phyloP scores from a whole-genome alignment of 805 yeast species.

The Starmerella gropengiesseri region DNA sequence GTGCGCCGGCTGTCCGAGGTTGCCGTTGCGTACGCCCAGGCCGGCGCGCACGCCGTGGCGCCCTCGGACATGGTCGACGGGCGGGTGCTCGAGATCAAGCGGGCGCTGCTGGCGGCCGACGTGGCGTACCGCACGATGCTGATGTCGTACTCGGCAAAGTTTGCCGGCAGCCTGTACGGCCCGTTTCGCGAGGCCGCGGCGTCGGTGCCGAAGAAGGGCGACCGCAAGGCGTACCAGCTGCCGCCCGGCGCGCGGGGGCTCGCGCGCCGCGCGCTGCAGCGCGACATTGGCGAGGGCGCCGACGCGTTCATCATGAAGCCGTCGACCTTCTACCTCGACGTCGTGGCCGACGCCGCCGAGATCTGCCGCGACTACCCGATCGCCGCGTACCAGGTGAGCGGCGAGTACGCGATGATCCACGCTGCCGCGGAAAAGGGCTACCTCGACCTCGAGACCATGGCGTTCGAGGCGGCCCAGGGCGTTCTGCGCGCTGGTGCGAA shows the following conservation, averaged over 20 bases:
- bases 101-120: slow-evolving; percentile 66
- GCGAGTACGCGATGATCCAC: slow-evolving; percentile 95
- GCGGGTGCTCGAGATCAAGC: slow-evolving; percentile 75
- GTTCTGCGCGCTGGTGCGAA: slow-evolving; percentile 93
- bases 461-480: slow-evolving; percentile 81
- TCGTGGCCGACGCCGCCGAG: slow-evolving; percentile 77
- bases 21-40: slow-evolving; percentile 87
- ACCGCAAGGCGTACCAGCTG: slow-evolving; percentile 82
- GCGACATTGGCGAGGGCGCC: slow-evolving; percentile 87
- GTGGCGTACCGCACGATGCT: slow-evolving; percentile 81
- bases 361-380: slow-evolving; percentile 77
- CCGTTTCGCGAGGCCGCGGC: slow-evolving; percentile 98
- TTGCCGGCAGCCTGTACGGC: slow-evolving; percentile 82
- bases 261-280: slow-evolving; percentile 77
- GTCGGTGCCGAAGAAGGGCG: slow-evolving; percentile 79
- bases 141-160: slow-evolving; percentile 91
- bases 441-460: slow-evolving; percentile 66
- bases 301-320: slow-evolving; percentile 96
- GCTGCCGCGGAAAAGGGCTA: slow-evolving; percentile 97
- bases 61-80: slow-evolving; percentile 99
- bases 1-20: slow-evolving; percentile 84
- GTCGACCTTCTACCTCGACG: slow-evolving; percentile 85
- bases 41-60: slow-evolving; percentile 93
- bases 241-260: slow-evolving; percentile 89
- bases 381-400: slow-evolving; percentile 92